A percentile compares a stretch with the other conserved stretches of the same genome.
phyloP scores from a whole-genome alignment of 345 rosid species.

The Arabis hirsuta region DNA sequence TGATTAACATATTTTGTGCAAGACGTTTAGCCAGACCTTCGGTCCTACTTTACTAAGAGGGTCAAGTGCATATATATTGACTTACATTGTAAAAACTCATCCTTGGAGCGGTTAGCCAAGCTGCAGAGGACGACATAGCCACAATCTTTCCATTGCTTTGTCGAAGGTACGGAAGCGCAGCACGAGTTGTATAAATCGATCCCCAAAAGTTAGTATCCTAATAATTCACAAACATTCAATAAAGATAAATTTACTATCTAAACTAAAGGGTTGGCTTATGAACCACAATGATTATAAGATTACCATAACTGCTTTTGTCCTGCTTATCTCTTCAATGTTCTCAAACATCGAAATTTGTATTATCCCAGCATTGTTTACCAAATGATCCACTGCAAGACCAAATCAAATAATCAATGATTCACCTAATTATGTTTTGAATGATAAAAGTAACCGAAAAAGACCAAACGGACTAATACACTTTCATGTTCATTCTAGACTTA shows the following conservation, averaged over 20 bases:
- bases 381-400: conserved; percentile 57
- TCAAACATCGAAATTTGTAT: conserved; percentile 50
- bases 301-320: conserved; percentile 49
- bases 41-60: neutral
- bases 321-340: conserved; percentile 43
- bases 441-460: neutral
- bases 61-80: neutral
- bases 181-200: conserved; percentile 53
- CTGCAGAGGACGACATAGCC: conserved; percentile 53
- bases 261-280: neutral
- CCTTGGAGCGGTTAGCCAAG: conserved; percentile 59
- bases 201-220: conserved; percentile 81
- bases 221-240: neutral
- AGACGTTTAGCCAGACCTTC: neutral
- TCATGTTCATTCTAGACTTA: too few relatives aligned
- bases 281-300: neutral
- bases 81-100: conserved; percentile 60
- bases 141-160: conserved; percentile 60
- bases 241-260: neutral
- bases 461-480: too few relatives aligned
- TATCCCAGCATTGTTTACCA: conserved; percentile 59
- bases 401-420: neutral
- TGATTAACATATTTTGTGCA: conserved; percentile 24
- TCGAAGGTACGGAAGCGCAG: conserved; percentile 64
- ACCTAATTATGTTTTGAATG: neutral